These are phyloP conservation scores for Mycena albidolilacea DNA, from an alignment of 768 basidiomycete species.

Conservation along the genomic window DNA sequence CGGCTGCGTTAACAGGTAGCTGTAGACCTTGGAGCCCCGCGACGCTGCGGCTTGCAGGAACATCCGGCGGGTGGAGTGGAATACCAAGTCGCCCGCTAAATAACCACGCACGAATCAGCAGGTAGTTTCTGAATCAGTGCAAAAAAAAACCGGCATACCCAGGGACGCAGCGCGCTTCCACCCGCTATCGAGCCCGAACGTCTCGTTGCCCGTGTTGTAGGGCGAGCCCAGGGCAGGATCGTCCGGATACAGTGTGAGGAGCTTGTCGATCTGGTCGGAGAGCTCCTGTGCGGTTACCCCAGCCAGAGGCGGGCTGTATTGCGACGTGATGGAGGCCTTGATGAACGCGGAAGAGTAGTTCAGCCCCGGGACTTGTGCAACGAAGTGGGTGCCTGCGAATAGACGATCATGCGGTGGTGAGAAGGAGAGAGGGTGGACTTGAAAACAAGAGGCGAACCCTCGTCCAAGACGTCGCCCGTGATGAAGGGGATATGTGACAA, in stretches of 20 bases:
- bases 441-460: background rate
- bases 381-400: slow-evolving; percentile 7
- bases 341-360: slow-evolving; percentile 11
- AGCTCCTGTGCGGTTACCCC: background rate
- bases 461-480: slow-evolving; percentile 16
- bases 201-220: slow-evolving; percentile 15
- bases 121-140: too few relatives aligned
- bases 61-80: slow-evolving; percentile 19
- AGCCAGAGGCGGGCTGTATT: background rate
- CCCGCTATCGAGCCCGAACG: slow-evolving; percentile 1
- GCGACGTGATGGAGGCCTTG: background rate
- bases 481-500: slow-evolving; percentile 16
- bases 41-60: slow-evolving; percentile 9
- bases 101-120: background rate
- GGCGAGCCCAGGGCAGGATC: slow-evolving; percentile 20
- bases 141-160: background rate
- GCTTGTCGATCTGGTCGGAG: slow-evolving; percentile 10
- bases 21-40: slow-evolving; percentile 16
- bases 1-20: slow-evolving; percentile 12
- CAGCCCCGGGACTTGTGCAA: slow-evolving; percentile 1
- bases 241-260: slow-evolving; percentile 2
- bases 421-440: background rate
- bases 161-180: background rate
- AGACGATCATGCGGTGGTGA: background rate
- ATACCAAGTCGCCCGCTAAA: slow-evolving; percentile 2